Evolutionary conservation across 805 yeast genomes (phyloP).

Genomic region (Zygosaccharomyces rouxii): DNA sequence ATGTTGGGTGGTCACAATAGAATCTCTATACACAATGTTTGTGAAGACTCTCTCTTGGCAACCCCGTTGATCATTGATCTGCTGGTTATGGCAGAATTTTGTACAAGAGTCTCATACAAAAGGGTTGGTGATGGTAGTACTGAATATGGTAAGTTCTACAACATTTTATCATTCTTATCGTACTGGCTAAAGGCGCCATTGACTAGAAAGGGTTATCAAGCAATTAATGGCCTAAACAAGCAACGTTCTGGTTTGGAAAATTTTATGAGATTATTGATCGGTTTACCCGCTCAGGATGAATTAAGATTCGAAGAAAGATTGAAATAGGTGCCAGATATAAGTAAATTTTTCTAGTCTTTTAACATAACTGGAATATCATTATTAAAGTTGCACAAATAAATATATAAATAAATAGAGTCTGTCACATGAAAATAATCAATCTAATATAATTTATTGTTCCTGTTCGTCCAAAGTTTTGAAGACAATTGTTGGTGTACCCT

Average conservation of each 20-base stretch:
- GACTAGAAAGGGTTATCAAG: constrained; percentile 82
- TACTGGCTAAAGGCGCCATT: constrained; percentile 98
- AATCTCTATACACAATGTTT: constrained; percentile 88
- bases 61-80: constrained; percentile 91
- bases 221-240: constrained; percentile 91
- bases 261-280: constrained; percentile 82
- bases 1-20: constrained; percentile 98
- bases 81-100: constrained; percentile 84
- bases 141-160: constrained; percentile 64
- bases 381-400: not conserved
- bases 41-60: constrained; percentile 93
- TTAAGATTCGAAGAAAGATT: constrained; percentile 89
- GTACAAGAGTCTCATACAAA: constrained; percentile 79
- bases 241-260: constrained; percentile 92
- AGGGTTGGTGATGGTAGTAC: constrained; percentile 43
- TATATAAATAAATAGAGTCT: not conserved
- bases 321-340: constrained; percentile 1
- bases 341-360: not conserved
- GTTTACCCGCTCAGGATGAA: constrained; percentile 85
- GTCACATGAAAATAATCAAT: not conserved
- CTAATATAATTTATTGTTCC: constrained; percentile 26
- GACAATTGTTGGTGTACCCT: constrained; percentile 38
- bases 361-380: not conserved
- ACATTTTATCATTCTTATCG: constrained; percentile 79
- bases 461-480: constrained; percentile 73